Base-by-base conservation (phyloP, 768 basidiomycete species). In the Cystofilobasidium ferigula region DNA sequence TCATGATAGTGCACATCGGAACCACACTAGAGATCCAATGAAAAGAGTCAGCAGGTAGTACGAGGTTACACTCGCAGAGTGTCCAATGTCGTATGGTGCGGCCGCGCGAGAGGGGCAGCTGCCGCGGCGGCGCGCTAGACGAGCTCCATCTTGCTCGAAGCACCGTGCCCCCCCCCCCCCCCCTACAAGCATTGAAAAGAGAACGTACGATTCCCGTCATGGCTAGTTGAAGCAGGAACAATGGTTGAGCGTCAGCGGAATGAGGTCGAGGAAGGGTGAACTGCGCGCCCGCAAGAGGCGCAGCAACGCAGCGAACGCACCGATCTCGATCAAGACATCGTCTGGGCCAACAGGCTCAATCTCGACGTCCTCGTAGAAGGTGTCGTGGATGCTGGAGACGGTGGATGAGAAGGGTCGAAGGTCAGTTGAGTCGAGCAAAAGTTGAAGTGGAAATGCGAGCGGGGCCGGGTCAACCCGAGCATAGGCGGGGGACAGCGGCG, bases 211-310 rank as follows among this genome's bases (percentile, higher is more conserved):
- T 92, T 60, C 90, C 90, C 71, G 70, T 51, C 62, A n/a, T n/a
- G n/a, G n/a, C n/a, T n/a, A n/a, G n/a, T n/a, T 59, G 53, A 54
- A 61, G 61, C 35, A 58, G 62, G 48, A 18, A 58, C 30, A 61
- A 47, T 13, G 34, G 48, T 63, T 34, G 56, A 16, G 28, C 12
- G 57, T 51, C 56, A 10, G 20, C 42, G 7, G 51, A 56, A 30
- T n/a, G n/a, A 60, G 22, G 38, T 34, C 0, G 40, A 18, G 28
- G 14, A 13, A 34, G 16, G n/a, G 54, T 6, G n/a, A 71, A 81
- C 67, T 67, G 85, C 89, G 91, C 22, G 92, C 94, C 78, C 92
- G 92, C 78, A n/a, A n/a, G n/a, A n/a, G n/a, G n/a, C n/a, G n/a
- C n/a, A n/a, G n/a, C n/a, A n/a, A n/a, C n/a, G n/a, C n/a, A n/a